A percentile compares a stretch with the other conserved stretches of the same genome.
These are phyloP conservation scores for Neofusicoccum sp. DNA, from an alignment of 2,329 filamentous ascomycete genomes.

Conservation along the genomic window DNA sequence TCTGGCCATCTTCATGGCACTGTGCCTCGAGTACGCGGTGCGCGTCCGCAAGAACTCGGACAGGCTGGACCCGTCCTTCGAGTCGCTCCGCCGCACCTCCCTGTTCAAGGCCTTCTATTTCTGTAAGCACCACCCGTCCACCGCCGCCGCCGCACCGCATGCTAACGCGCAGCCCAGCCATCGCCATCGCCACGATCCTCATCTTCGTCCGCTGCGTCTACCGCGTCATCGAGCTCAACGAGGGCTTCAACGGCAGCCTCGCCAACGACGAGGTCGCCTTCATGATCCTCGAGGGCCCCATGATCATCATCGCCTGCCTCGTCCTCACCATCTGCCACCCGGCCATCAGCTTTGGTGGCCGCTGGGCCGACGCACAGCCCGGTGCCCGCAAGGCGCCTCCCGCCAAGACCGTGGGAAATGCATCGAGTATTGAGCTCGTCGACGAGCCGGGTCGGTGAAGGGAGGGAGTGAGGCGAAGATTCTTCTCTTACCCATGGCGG, in stretches of 20 bases:
- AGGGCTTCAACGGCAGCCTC: constrained; percentile 49
- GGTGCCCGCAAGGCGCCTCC: too few relatives aligned
- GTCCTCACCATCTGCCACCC: constrained; percentile 54
- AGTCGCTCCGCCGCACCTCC: background rate
- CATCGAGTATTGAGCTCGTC: too few relatives aligned
- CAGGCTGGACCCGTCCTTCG: background rate
- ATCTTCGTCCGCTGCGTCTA: constrained; percentile 54
- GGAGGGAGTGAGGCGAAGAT: background rate
- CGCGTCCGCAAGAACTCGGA: constrained; percentile 4
- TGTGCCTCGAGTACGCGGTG: constrained; percentile 42
- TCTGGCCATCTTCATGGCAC: constrained; percentile 50
- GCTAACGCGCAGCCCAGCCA: constrained; percentile 2
- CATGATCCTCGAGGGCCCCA: constrained; percentile 56
- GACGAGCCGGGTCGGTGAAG: background rate
- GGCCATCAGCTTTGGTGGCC: constrained; percentile 10
- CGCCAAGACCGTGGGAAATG: too few relatives aligned
- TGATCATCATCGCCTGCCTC: constrained; percentile 53
- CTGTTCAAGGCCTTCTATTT: constrained; percentile 6
- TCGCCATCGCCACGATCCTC: constrained; percentile 45
- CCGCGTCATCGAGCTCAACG: constrained; percentile 52
- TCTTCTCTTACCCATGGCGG: background rate
- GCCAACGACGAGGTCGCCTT: constrained; percentile 54
- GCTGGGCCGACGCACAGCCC: background rate
- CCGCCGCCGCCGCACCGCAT: background rate
- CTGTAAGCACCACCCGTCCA: background rate